These are phyloP conservation scores for Harringtonia aguacate DNA, from an alignment of 2,329 filamentous ascomycete genomes.

Conservation along the genomic window DNA sequence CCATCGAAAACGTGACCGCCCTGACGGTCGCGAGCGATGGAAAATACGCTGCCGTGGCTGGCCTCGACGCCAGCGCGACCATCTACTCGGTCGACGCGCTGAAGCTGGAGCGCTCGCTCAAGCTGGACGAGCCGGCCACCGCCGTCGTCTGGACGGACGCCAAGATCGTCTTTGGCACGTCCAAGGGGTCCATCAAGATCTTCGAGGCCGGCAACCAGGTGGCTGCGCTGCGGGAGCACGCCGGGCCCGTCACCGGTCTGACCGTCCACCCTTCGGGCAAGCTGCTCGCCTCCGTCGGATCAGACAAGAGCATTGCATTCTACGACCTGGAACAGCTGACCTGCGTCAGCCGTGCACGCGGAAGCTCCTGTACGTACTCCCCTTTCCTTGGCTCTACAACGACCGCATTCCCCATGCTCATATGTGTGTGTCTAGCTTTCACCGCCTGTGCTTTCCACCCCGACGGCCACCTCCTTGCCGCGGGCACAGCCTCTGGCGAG, in stretches of 20 bases:
- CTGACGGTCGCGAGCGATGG: constrained; percentile 40
- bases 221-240: constrained; percentile 67
- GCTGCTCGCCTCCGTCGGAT: constrained; percentile 76
- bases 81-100: constrained; percentile 65
- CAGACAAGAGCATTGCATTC: constrained; percentile 85
- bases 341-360: constrained; percentile 68
- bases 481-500: constrained; percentile 66
- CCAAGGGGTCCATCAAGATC: constrained; percentile 69
- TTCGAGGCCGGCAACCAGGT: constrained; percentile 62
- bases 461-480: constrained; percentile 87
- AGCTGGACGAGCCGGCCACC: constrained; percentile 59
- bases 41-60: constrained; percentile 58
- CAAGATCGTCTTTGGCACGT: constrained; percentile 62
- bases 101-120: constrained; percentile 55
- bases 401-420: constrained; percentile 4
- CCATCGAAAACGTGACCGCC: constrained; percentile 37
- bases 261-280: constrained; percentile 74
- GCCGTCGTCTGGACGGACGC: constrained; percentile 52
- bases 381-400: not conserved
- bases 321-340: constrained; percentile 65
- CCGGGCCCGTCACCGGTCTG: constrained; percentile 67
- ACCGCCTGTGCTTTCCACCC: constrained; percentile 83
- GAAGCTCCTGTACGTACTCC: constrained; percentile 60
- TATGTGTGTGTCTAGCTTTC: constrained; percentile 39
- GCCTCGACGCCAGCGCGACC: constrained; percentile 61